A percentile compares a stretch with the other conserved stretches of the same genome.
Evolutionary conservation across 179 eudicot genomes (phyloP).

Genomic region (Corrigiola litoralis): DNA sequence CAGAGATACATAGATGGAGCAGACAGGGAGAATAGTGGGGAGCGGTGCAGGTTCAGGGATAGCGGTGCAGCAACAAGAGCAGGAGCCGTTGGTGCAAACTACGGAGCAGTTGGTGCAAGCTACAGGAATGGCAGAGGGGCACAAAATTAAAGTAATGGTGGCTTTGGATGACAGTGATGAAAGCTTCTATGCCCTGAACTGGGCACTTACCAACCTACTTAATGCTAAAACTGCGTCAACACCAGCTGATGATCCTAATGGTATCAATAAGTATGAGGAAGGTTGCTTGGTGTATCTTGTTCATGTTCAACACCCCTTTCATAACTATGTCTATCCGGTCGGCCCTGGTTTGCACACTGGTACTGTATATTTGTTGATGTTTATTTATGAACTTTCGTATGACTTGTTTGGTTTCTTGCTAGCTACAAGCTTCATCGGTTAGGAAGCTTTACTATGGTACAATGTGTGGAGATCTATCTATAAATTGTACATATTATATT

Average conservation of each 20-base stretch:
- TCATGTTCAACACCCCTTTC: slow-evolving; percentile 50
- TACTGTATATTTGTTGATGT: background rate
- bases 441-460: no score
- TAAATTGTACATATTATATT: no score
- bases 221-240: background rate
- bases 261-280: slow-evolving; percentile 11
- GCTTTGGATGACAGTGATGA: slow-evolving; percentile 47
- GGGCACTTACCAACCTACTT: slow-evolving; percentile 45
- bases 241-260: background rate
- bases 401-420: no score
- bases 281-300: slow-evolving; percentile 39
- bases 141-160: slow-evolving; percentile 35
- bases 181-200: slow-evolving; percentile 53
- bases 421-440: no score
- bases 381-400: background rate
- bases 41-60: slow-evolving; percentile 16
- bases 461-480: no score
- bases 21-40: slow-evolving; percentile 2
- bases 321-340: slow-evolving; percentile 42
- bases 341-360: slow-evolving; percentile 45
- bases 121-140: background rate
- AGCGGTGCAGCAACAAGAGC: slow-evolving; percentile 1
- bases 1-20: background rate
- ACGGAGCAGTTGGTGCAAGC: background rate
- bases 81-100: slow-evolving; percentile 1